Evolutionary conservation across 1,139 yeast species (phyloP).

Genomic region (Yamadazyma friedrichii): DNA sequence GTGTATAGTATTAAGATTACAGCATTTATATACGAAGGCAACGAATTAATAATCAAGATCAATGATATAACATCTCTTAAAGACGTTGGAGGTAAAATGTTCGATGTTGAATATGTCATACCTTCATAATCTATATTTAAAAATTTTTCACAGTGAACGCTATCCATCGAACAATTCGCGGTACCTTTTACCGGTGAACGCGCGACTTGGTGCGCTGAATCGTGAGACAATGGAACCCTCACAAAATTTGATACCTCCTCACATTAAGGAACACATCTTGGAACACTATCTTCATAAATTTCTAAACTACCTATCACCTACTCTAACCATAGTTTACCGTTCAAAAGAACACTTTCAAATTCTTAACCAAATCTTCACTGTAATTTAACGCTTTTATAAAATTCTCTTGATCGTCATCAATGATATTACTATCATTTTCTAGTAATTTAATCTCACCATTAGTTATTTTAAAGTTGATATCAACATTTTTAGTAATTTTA

Average conservation of each 20-base stretch:
- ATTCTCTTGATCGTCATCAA: slow-evolving; percentile 23
- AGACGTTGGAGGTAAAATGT: slow-evolving; percentile 30
- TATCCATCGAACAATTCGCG: slow-evolving; percentile 2
- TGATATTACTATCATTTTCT: slow-evolving; percentile 20
- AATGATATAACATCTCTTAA: slow-evolving; percentile 46
- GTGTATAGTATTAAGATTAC: slow-evolving; percentile 37
- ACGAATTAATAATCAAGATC: slow-evolving; percentile 36
- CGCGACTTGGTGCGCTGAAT: slow-evolving; percentile 6
- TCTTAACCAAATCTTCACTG: slow-evolving; percentile 29
- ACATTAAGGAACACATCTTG: too few relatives aligned
- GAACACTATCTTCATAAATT: too few relatives aligned
- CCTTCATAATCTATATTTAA: slow-evolving; percentile 6
- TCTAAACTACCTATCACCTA: too few relatives aligned
- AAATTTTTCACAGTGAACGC: slow-evolving; percentile 6
- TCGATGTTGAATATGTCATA: slow-evolving; percentile 10
- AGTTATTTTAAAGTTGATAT: slow-evolving; percentile 24
- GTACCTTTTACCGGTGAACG: slow-evolving; percentile 1
- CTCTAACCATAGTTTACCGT: too few relatives aligned
- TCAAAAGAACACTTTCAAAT: too few relatives aligned
- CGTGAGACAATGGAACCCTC: slow-evolving; percentile 13
- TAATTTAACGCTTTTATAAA: slow-evolving; percentile 28
- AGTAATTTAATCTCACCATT: slow-evolving; percentile 27
- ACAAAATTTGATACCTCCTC: too few relatives aligned
- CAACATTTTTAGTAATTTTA: slow-evolving; percentile 14
- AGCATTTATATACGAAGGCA: slow-evolving; percentile 44